A percentile compares a stretch with the other conserved stretches of the same genome.
phyloP scores from a whole-genome alignment of 495 filamentous ascomycete species.

The Xylaria nigripes region DNA sequence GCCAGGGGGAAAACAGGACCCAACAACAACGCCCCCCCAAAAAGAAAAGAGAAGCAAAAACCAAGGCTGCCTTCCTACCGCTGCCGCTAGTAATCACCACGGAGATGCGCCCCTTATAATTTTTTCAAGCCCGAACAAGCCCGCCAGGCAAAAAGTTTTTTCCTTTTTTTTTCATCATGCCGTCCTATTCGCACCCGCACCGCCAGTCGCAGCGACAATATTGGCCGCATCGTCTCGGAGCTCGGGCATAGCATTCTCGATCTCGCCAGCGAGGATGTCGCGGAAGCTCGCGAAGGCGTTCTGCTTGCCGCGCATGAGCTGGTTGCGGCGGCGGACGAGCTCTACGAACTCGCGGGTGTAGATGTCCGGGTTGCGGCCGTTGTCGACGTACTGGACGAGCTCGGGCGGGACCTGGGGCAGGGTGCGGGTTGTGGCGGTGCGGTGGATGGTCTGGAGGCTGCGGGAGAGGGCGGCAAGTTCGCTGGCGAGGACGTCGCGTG shows the following conservation, averaged over 20 bases:
- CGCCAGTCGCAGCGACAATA: constrained; percentile 44
- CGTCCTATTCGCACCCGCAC: neutral
- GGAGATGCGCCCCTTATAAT: too few relatives aligned
- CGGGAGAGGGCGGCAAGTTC: constrained; percentile 33
- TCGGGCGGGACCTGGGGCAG: constrained; percentile 62
- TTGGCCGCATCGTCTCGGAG: constrained; percentile 57
- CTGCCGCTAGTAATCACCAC: too few relatives aligned
- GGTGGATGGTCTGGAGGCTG: constrained; percentile 37
- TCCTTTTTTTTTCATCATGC: neutral
- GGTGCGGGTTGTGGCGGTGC: constrained; percentile 31
- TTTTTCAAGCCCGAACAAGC: too few relatives aligned
- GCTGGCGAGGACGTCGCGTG: constrained; percentile 35
- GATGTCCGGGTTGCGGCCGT: constrained; percentile 92
- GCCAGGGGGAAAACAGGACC: neutral
- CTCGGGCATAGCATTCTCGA: constrained; percentile 71
- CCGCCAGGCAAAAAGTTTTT: too few relatives aligned
- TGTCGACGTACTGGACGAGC: constrained; percentile 87
- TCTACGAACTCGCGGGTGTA: constrained; percentile 98
- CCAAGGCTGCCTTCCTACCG: too few relatives aligned
- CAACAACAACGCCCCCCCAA: neutral
- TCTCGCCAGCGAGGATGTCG: constrained; percentile 74
- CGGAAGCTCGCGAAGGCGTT: constrained; percentile 72
- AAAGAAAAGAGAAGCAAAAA: too few relatives aligned
- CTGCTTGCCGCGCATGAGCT: constrained; percentile 74
- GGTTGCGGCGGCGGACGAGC: constrained; percentile 73